Conservation (phyloP, 768 basidiomycete genomes). For the Lepiota venenata region DNA sequence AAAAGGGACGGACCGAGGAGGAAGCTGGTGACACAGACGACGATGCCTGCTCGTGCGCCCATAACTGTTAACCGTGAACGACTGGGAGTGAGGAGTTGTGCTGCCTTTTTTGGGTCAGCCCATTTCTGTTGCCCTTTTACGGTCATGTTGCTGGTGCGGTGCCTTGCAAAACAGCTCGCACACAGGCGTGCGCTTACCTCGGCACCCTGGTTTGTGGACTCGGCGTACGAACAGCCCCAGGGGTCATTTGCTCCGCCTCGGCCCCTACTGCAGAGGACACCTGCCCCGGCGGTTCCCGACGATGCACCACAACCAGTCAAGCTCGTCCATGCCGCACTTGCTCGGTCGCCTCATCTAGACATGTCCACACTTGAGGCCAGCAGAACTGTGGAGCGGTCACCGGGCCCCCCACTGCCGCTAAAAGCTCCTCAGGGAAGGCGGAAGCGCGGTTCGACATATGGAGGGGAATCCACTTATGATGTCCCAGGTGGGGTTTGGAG, state of each 20-base stretch:
- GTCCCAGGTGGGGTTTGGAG: conserved; percentile 60
- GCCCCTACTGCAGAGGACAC: conserved; percentile 22
- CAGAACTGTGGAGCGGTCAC: conserved; percentile 43
- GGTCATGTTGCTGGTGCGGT: not conserved
- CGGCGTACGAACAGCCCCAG: conserved; percentile 20
- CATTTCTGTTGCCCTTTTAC: not conserved
- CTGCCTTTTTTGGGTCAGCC: conserved; percentile 4
- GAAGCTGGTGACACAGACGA: conserved; percentile 77
- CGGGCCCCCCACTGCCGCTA: conserved; percentile 60
- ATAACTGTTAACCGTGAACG: conserved; percentile 31
- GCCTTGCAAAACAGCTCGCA: not conserved
- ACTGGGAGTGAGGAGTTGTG: conserved; percentile 1
- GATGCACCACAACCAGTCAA: conserved; percentile 50
- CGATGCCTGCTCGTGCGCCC: conserved; percentile 71
- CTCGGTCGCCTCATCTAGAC: conserved; percentile 68
- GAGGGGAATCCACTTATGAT: conserved; percentile 56
- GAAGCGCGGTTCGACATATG: conserved; percentile 63
- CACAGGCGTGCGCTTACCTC: conserved; percentile 4
- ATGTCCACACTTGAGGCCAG: conserved; percentile 51
- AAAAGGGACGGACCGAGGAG: conserved; percentile 55
- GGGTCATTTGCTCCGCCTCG: conserved; percentile 14
- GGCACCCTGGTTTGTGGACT: conserved; percentile 70
- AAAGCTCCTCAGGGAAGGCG: conserved; percentile 58
- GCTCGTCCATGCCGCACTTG: conserved; percentile 53
- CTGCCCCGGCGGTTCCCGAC: conserved; percentile 44